Evolutionary conservation across 306 rosid species (phyloP).

Genomic region (Ormosia semicastrata): DNA sequence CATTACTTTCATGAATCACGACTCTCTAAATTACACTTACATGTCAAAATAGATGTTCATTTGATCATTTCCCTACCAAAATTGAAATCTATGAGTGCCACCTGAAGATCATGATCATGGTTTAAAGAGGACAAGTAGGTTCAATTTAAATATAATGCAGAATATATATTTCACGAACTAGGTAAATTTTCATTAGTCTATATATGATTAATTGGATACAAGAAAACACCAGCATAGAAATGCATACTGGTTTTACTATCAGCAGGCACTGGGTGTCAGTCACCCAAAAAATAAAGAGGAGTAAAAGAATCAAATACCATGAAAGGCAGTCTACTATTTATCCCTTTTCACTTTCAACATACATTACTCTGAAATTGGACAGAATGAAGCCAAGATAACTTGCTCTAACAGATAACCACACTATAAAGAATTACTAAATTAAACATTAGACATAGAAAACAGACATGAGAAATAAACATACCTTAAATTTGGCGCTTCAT

Average conservation of each 20-base stretch:
- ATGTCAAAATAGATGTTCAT: neutral
- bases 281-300: neutral
- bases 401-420: neutral
- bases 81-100: neutral
- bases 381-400: neutral
- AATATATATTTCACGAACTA: neutral
- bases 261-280: neutral
- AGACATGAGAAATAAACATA: slow-evolving; percentile 11
- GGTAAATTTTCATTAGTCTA: neutral
- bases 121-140: neutral
- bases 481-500: slow-evolving; percentile 77
- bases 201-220: neutral
- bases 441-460: neutral
- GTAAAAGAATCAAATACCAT: neutral
- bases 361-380: neutral
- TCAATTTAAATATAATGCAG: neutral
- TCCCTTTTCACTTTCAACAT: neutral
- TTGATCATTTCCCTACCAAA: neutral
- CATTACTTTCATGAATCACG: neutral
- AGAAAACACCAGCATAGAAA: neutral
- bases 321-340: neutral
- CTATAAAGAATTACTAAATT: neutral
- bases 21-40: neutral
- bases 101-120: neutral
- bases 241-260: neutral